These are phyloP conservation scores for Trypanosoma platydactyli DNA, from an alignment of 208 protist species.

Conservation along the genomic window DNA sequence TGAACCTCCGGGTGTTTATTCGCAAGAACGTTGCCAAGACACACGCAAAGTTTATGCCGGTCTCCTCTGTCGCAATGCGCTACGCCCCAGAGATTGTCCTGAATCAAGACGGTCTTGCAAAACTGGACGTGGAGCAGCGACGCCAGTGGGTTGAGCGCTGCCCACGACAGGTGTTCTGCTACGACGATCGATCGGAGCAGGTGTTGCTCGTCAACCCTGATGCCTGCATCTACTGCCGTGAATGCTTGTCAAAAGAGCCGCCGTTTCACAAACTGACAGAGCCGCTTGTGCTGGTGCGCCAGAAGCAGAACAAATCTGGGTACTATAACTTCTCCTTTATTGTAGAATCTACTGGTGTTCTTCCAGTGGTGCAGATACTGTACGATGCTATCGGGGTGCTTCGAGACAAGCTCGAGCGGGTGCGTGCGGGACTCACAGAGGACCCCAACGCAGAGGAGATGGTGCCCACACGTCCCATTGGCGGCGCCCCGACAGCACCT, in stretches of 20 bases:
- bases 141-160: conserved; percentile 87
- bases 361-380: conserved; percentile 86
- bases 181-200: conserved; percentile 56
- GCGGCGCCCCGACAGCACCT: conserved; percentile 78
- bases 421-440: conserved; percentile 66
- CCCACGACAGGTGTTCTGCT: conserved; percentile 87
- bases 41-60: conserved; percentile 98
- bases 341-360: conserved; percentile 90
- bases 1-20: conserved; percentile 81
- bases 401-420: conserved; percentile 73
- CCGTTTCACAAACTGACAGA: conserved; percentile 76
- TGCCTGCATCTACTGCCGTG: conserved; percentile 92
- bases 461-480: conserved; percentile 72
- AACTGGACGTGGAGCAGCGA: conserved; percentile 67
- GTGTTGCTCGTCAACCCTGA: conserved; percentile 71
- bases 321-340: conserved; percentile 91
- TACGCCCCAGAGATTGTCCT: conserved; percentile 92
- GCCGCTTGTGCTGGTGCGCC: conserved; percentile 86
- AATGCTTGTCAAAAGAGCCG: conserved; percentile 86
- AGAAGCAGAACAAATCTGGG: conserved; percentile 61
- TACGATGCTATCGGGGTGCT: conserved; percentile 83
- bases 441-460: conserved; percentile 64
- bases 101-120: conserved; percentile 83
- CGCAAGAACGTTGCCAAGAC: conserved; percentile 97
- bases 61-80: conserved; percentile 92